These are phyloP conservation scores for Yamadazyma mexicana DNA, from an alignment of 1,139 yeast species.

Conservation along the genomic window DNA sequence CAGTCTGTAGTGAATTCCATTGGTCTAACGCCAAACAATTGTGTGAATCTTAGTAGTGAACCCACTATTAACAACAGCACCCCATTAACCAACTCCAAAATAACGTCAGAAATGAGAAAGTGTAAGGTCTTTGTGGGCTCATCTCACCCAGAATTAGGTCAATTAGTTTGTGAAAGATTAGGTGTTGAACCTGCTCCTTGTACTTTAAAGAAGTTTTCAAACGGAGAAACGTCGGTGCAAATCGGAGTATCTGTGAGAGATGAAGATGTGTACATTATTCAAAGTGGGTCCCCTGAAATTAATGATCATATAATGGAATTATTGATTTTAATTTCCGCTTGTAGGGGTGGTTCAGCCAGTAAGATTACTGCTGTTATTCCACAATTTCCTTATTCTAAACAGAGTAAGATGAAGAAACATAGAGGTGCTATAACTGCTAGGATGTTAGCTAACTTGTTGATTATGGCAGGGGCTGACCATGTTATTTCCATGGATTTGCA, in stretches of 20 bases:
- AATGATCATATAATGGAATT: constrained; percentile 98
- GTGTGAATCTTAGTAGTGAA: neutral
- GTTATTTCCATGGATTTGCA: constrained; percentile 97
- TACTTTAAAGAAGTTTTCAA: constrained; percentile 84
- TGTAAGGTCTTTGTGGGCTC: constrained; percentile 95
- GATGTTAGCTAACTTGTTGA: constrained; percentile 91
- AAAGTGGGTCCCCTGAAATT: constrained; percentile 84
- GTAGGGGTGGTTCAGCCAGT: constrained; percentile 96
- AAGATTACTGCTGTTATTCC: constrained; percentile 97
- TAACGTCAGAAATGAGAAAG: constrained; percentile 67
- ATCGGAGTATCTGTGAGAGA: constrained; percentile 78
- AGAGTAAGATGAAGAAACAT: constrained; percentile 96
- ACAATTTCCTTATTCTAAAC: constrained; percentile 96
- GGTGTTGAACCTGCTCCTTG: constrained; percentile 98
- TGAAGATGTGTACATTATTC: constrained; percentile 87
- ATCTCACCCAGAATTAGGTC: constrained; percentile 93
- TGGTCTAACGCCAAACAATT: constrained; percentile 2
- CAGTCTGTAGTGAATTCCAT: constrained; percentile 1
- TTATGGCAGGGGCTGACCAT: constrained; percentile 99
- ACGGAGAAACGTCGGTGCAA: constrained; percentile 83
- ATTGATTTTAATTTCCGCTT: constrained; percentile 87
- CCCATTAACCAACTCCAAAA: neutral
- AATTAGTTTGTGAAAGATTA: constrained; percentile 81
- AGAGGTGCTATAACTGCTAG: constrained; percentile 99
- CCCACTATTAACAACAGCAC: neutral